Evolutionary conservation across 345 rosid genomes (phyloP).

Genomic region (Litchi chinensis): DNA sequence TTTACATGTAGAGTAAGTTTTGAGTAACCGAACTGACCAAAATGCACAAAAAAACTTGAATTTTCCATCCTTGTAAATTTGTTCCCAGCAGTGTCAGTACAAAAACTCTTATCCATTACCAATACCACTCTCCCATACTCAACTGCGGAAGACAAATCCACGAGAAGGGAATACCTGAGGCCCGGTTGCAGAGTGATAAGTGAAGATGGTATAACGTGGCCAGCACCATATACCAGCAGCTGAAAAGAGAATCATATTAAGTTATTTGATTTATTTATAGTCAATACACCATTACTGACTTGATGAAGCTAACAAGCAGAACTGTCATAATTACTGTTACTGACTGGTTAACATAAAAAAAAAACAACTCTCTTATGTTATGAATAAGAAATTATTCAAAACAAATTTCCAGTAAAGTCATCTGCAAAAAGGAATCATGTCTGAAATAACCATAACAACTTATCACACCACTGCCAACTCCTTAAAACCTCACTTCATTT

Average conservation of each 20-base stretch:
- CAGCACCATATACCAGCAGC: slow-evolving; percentile 92
- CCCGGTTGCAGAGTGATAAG: slow-evolving; percentile 51
- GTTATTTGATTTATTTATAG: not conserved
- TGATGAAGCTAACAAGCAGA: not conserved
- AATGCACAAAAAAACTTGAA: slow-evolving; percentile 73
- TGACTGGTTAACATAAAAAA: not conserved
- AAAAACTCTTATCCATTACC: slow-evolving; percentile 71
- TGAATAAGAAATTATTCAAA: not conserved
- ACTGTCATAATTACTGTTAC: not conserved
- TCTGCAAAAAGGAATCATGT: not conserved
- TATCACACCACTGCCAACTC: not conserved
- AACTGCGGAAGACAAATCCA: slow-evolving; percentile 55
- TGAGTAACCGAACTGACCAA: slow-evolving; percentile 51
- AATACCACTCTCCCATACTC: slow-evolving; percentile 66
- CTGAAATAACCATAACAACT: not conserved
- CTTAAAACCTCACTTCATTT: not conserved
- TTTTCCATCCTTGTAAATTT: slow-evolving; percentile 58
- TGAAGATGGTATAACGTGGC: slow-evolving; percentile 82
- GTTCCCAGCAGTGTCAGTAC: slow-evolving; percentile 81
- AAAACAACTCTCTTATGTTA: not conserved
- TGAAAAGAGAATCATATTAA: slow-evolving; percentile 37
- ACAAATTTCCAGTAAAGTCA: not conserved
- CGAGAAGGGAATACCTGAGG: slow-evolving; percentile 69
- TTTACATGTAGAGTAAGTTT: not conserved
- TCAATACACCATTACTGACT: not conserved